A percentile compares a stretch with the other conserved stretches of the same genome.
Conservation (phyloP, 805 yeast genomes). For the Zygoascus tannicola region DNA sequence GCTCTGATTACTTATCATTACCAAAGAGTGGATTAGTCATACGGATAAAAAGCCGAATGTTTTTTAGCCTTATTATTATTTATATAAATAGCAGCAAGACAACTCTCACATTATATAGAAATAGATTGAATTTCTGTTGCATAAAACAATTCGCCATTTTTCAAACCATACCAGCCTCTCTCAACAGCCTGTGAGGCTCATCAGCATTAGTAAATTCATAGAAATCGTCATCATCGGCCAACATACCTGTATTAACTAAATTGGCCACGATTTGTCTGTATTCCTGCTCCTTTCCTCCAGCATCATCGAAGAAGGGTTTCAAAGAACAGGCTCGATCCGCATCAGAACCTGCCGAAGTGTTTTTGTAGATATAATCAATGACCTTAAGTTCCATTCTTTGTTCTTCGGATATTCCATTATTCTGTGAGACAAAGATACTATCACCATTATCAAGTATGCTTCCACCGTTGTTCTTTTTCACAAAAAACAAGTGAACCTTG, state of each 20-base stretch:
- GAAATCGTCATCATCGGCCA: background rate
- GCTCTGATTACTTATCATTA: constrained; percentile 36
- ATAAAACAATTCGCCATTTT: too few species aligned
- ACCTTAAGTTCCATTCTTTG: background rate
- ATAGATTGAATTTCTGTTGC: too few species aligned
- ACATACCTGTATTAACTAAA: background rate
- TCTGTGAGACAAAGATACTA: background rate
- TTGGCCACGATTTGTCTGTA: background rate
- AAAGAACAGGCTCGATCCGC: background rate
- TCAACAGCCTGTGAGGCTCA: background rate
- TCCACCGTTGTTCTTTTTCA: background rate
- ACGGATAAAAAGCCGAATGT: too few species aligned
- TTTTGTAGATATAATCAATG: background rate
- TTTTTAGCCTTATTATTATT: too few species aligned
- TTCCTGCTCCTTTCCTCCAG: background rate
- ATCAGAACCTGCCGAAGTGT: background rate
- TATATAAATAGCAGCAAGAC: too few species aligned
- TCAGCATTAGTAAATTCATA: background rate
- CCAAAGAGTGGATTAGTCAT: background rate
- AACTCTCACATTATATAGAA: too few species aligned
- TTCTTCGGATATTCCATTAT: background rate
- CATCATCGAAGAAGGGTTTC: background rate
- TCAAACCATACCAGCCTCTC: background rate
- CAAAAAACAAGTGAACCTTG: constrained; percentile 6
- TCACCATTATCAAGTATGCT: background rate